Evolutionary conservation across 2,329 filamentous ascomycete species (phyloP), one percentile per base, ranked within the genome.

Genomic region (Nigrograna mackinnonii): DNA sequence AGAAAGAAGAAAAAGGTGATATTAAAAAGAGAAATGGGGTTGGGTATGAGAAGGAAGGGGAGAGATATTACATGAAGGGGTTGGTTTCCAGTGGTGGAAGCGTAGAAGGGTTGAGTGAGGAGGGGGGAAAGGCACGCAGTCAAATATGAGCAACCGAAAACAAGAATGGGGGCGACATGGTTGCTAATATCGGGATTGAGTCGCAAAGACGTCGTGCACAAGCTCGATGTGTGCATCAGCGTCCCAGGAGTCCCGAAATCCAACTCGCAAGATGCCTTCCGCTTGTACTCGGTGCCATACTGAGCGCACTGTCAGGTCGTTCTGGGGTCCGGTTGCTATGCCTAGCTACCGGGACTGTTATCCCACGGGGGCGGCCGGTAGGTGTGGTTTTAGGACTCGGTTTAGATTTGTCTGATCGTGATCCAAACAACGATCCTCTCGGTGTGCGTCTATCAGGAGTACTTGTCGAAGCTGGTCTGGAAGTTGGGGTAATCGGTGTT

Each of bases 191-290:
- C n/a, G n/a, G n/a, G n/a, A n/a, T n/a, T n/a, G n/a, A n/a, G n/a
- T n/a, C n/a, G n/a, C n/a, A n/a, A n/a, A n/a, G n/a, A n/a, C n/a
- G n/a, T n/a, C n/a, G n/a, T n/a, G n/a, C n/a, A n/a, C n/a, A n/a
- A n/a, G n/a, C n/a, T n/a, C n/a, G 24, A 28, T 11, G 14, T 28
- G 14, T 28, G 24, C 11, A 12, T 17, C 16, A 42, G 6, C 59
- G 47, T 3, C 63, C 62, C 22, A 67, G 31, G 14, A 68, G 39
- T 2, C 59, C 62, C 1, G 64, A 65, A 16, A 68, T 52, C 64
- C 64, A 66, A 18, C 30, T 56, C 5, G 60, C 45, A n/a, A 67
- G 33, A 13, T 65, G 59, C 49, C 58, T 64, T 2, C 57, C 52
- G n/a, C 46, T 45, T 35, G 53, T 47, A 28, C 54, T 59, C 2